Evolutionary conservation across 2,329 filamentous ascomycete species (phyloP), one percentile per base, ranked within the genome.

Genomic region (Xylaria sp.): DNA sequence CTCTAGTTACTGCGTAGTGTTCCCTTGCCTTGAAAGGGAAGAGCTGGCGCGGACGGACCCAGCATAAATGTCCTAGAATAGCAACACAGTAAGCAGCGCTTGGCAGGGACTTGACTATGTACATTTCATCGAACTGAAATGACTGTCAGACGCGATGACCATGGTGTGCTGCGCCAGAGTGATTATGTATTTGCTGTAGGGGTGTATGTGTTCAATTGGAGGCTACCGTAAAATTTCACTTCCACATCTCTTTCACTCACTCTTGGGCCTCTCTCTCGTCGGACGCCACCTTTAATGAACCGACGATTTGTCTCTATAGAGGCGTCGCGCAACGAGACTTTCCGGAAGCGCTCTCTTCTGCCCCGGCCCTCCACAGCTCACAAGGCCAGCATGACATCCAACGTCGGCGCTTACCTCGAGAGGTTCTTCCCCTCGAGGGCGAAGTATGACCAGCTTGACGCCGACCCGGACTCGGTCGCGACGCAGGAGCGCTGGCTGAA

Each of bases 401-500:
- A 61, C 48, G 64, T 71, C 18, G 69, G 67, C 46, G 60, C 63
- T n/a, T 71, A 55, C 49, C 70, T 72, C 33, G 70, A 72, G 59
- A 20, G 68, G 62, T 64, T 70, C 46, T 39, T 72, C 62, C 70
- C 68, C 18, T 33, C 68, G 18, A 55, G 51, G 39, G 20, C 39
- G 9, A 57, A 62, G 46, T 72, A 72, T 48, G 70, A 71, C 57
- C 51, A 71, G 63, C 68, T 71, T 12, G 66, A 71, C 43, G 70
- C 28, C 12, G 62, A 66, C 18, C 60, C 12, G 25, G 63, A 71
- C 57, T 66, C 62, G 3, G 48, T 23, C 9, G 36, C 46, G 10
- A 54, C 57, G 43, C 68, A 72, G 46, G 68, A 72, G 66, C 68
- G 63, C n/a, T 72, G 70, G 70, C 57, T 72, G 52, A 72, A 72